Conservation (phyloP, 805 yeast species). For the Zygoascus bituminiphila region DNA sequence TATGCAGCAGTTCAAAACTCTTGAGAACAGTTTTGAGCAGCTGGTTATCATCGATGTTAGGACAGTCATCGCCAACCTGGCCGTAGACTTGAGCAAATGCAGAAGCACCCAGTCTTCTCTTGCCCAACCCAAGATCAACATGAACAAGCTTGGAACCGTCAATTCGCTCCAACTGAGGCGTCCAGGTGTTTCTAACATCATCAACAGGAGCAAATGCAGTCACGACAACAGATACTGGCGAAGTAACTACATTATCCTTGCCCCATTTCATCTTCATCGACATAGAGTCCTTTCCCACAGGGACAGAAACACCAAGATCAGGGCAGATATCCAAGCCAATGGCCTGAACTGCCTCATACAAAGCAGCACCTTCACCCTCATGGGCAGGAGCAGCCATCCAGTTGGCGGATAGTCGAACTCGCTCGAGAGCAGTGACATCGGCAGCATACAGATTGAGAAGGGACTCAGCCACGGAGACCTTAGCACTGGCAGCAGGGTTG, state of each 20-base stretch:
- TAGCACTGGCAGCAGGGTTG: slow-evolving; percentile 84
- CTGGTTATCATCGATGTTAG: slow-evolving; percentile 66
- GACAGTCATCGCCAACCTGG: slow-evolving; percentile 75
- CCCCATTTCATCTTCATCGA: slow-evolving; percentile 98
- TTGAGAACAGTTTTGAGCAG: slow-evolving; percentile 62
- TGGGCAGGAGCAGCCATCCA: slow-evolving; percentile 99
- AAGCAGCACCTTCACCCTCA: slow-evolving; percentile 88
- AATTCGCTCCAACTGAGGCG: slow-evolving; percentile 62
- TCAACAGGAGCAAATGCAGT: slow-evolving; percentile 88
- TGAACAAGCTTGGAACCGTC: slow-evolving; percentile 48
- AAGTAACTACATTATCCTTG: slow-evolving; percentile 65
- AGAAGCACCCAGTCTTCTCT: slow-evolving; percentile 77
- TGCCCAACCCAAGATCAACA: slow-evolving; percentile 65
- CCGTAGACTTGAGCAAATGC: slow-evolving; percentile 90
- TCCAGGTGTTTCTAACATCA: slow-evolving; percentile 88
- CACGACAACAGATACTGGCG: slow-evolving; percentile 86
- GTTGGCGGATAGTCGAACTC: slow-evolving; percentile 86
- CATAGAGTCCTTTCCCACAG: slow-evolving; percentile 99
- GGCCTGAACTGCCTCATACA: slow-evolving; percentile 96
- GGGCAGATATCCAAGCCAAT: slow-evolving; percentile 93
- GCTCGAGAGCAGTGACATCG: slow-evolving; percentile 64
- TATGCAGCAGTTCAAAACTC: slow-evolving; percentile 66
- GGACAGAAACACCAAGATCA: slow-evolving; percentile 80
- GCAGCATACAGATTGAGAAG: slow-evolving; percentile 84
- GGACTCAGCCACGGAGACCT: slow-evolving; percentile 93